Conservation (phyloP, 1,139 yeast genomes). For the Yamadazyma epiphylla region DNA sequence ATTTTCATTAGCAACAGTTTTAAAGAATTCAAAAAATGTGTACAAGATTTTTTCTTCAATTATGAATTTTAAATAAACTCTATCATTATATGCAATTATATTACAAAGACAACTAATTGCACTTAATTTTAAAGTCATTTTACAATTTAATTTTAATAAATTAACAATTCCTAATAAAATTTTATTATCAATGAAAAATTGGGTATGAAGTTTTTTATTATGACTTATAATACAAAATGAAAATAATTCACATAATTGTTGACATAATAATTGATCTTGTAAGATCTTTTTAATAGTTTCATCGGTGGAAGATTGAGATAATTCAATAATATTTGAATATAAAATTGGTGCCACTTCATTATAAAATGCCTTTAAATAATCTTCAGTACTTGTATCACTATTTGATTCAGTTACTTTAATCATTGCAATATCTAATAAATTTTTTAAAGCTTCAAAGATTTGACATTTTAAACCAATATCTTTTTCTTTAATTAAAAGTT, state of each 20-base stretch:
- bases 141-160: conserved; percentile 33
- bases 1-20: conserved; percentile 47
- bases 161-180: conserved; percentile 52
- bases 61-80: conserved; percentile 52
- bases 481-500: conserved; percentile 58
- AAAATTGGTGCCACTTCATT: conserved; percentile 55
- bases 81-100: conserved; percentile 59
- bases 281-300: conserved; percentile 11
- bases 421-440: conserved; percentile 60
- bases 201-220: conserved; percentile 49
- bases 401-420: conserved; percentile 16
- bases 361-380: conserved; percentile 62
- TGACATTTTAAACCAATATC: conserved; percentile 77
- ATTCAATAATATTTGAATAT: conserved; percentile 47
- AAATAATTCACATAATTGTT: conserved; percentile 66
- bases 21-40: conserved; percentile 48
- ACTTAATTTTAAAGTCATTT: conserved; percentile 56
- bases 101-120: conserved; percentile 63
- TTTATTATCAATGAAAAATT: conserved; percentile 56
- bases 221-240: conserved; percentile 66
- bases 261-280: conserved; percentile 44
- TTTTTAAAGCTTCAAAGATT: conserved; percentile 77
- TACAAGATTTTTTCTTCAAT: conserved; percentile 52
- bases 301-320: conserved; percentile 13
- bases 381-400: conserved; percentile 42